phyloP scores from a whole-genome alignment of 306 rosid genomes.

The Fragaria nilgerrensis region DNA sequence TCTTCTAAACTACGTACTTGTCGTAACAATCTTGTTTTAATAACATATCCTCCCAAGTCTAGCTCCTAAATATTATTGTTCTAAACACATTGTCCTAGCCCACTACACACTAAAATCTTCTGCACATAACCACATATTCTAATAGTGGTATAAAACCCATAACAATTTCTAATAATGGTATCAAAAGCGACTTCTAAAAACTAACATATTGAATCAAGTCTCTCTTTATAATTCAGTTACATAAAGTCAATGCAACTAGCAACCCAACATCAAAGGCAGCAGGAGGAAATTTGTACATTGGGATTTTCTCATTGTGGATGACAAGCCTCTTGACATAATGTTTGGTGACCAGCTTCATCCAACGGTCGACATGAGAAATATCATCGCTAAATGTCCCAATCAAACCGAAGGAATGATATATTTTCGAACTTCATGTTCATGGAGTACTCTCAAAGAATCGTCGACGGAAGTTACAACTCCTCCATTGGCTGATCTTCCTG shows the following conservation, averaged over 20 bases:
- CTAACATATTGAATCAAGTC: neutral
- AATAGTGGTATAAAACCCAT: too few relatives aligned
- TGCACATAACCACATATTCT: too few relatives aligned
- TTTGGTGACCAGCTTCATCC: neutral
- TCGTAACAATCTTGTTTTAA: too few relatives aligned
- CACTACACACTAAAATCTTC: too few relatives aligned
- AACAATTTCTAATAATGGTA: too few relatives aligned
- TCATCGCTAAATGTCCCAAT: neutral
- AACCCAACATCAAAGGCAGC: neutral
- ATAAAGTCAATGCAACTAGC: neutral
- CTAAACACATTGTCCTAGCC: too few relatives aligned
- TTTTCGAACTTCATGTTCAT: neutral
- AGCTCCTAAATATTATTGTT: too few relatives aligned
- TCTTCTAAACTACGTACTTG: too few relatives aligned
- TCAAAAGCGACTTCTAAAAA: too few relatives aligned
- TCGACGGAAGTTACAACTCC: neutral
- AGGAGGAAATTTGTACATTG: neutral
- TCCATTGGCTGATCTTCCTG: neutral
- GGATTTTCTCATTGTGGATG: neutral
- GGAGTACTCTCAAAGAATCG: neutral
- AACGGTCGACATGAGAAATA: neutral
- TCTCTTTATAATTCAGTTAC: neutral
- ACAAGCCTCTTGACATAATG: neutral
- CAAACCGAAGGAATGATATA: neutral
- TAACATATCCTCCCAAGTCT: too few relatives aligned